These are phyloP conservation scores for Penicillium palitans DNA, from an alignment of 2,329 filamentous ascomycete species.

Conservation along the genomic window DNA sequence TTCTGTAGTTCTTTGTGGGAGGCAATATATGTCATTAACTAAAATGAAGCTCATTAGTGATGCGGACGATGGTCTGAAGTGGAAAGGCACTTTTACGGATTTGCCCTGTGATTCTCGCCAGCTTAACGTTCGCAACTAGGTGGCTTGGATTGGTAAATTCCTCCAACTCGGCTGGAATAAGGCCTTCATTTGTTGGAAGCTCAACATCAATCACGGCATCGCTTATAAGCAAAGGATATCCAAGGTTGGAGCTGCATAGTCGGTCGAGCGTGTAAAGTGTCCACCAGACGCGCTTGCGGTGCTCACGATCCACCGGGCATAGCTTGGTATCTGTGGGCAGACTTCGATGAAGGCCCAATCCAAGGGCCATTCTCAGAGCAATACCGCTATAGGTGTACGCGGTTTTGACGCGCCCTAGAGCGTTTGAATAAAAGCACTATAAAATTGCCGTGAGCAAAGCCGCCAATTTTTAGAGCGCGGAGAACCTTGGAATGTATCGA, in stretches of 20 bases:
- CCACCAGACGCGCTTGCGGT: constrained; percentile 47
- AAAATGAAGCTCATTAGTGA: background rate
- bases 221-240: constrained; percentile 44
- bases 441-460: background rate
- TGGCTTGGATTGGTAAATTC: background rate
- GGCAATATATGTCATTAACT: background rate
- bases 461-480: background rate
- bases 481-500: background rate
- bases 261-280: constrained; percentile 48
- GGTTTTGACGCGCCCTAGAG: constrained; percentile 29
- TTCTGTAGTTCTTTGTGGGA: background rate
- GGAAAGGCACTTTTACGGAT: background rate
- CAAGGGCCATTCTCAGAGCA: constrained; percentile 37
- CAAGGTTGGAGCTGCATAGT: constrained; percentile 45
- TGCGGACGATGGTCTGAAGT: background rate
- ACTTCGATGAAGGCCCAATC: constrained; percentile 33
- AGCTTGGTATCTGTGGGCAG: constrained; percentile 8
- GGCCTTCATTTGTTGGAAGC: background rate
- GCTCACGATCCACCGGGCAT: constrained; percentile 36
- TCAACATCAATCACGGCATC: background rate
- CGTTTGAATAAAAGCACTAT: constrained; percentile 21
- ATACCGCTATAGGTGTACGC: constrained; percentile 17
- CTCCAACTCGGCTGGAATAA: background rate
- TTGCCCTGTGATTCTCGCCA: background rate
- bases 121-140: background rate